Evolutionary conservation across 1,284 basidiomycete genomes (phyloP), one percentile per base, ranked within the genome.

Genomic region (Malassezia arunalokei): DNA sequence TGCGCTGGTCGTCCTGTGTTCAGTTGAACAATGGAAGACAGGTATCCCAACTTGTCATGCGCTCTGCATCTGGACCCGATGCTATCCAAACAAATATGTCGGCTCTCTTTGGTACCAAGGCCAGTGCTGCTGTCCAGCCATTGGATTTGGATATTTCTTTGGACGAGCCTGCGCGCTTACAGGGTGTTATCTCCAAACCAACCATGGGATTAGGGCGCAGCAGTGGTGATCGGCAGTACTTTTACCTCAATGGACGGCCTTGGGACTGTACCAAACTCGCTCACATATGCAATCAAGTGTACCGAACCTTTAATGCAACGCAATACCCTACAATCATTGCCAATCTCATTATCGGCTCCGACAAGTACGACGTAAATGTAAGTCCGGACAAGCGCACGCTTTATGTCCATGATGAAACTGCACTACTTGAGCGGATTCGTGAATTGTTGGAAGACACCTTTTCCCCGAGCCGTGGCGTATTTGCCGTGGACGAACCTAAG

Each of bases 351-450:
- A 73, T 95, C 5, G 86, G 87, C 0, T 82, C 82, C 29, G 87
- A 85, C 56, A 79, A 82, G 1, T 89, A 86, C 65, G 94, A 99
- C 68, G 83, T 98, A 70, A 99, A 98, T 64, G 86, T 98, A 57
- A 89, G 84, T 61, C 92, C 94, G 0, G 94, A 98, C 75, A 99
- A 98, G 72, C 80, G 94, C 5, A 94, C 88, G 0, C 85, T 99
- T 33, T 83, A 95, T 49, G 73, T 98, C 8, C 90, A 96, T 67
- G 84, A 84, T 70, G 94, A 99, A 72, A 78, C 78, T 5, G 85
- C 85, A 54, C 75, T 99, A 6, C 78, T 96, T 1, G 77, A 82
- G 20, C 81, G 82, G 0, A 77, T 96, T 33, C 87, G 85, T 76
- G 87, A 71, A 5, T 77, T 78, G 1, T 76, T 88, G 4, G 85